A percentile compares a stretch with the other conserved stretches of the same genome.
Evolutionary conservation across 2,329 filamentous ascomycete species (phyloP).

Genomic region (Fusarium sterilihyphosum): DNA sequence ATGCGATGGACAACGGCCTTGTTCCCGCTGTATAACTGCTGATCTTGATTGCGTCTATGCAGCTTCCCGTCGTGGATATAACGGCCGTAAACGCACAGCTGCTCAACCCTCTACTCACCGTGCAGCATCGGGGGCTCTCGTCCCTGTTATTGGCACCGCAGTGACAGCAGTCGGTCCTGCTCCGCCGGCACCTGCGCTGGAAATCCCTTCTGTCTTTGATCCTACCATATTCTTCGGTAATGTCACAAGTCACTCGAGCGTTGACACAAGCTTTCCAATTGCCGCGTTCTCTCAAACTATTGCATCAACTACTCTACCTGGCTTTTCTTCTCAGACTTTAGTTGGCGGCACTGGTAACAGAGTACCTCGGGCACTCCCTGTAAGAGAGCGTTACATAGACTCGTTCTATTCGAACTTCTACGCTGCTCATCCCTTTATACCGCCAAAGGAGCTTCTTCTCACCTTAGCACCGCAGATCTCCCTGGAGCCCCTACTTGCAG

Average conservation of each 20-base stretch:
- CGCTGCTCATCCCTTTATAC: constrained; percentile 1
- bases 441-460: background rate
- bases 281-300: background rate
- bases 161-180: no score
- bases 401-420: background rate
- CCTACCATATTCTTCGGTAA: background rate
- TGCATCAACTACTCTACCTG: background rate
- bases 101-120: fast-evolving
- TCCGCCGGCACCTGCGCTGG: background rate
- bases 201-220: background rate
- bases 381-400: background rate
- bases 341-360: background rate
- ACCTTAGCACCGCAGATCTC: background rate
- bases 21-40: background rate
- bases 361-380: background rate
- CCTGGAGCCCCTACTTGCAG: background rate
- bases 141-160: no score
- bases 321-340: background rate
- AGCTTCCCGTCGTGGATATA: background rate
- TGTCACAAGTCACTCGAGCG: background rate
- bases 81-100: background rate
- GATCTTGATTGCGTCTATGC: background rate
- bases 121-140: background rate
- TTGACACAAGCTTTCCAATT: no score
- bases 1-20: constrained; percentile 1